Evolutionary conservation across 768 basidiomycete species (phyloP), one percentile per base, ranked within the genome.

Genomic region (Trametopsis cervina): DNA sequence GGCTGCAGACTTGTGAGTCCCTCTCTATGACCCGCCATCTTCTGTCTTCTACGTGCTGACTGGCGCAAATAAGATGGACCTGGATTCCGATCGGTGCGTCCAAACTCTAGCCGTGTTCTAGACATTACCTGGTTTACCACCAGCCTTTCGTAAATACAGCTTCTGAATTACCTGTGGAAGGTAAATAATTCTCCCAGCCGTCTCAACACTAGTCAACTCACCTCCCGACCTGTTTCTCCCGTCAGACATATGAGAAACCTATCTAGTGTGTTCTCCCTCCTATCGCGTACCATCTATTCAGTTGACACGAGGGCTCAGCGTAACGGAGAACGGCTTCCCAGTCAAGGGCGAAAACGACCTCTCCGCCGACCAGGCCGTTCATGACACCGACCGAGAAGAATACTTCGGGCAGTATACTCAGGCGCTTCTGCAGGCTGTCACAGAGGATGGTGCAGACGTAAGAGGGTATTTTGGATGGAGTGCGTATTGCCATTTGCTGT

Each of bases 251-350:
- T 57, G 53, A 63, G 13, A 59, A 58, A 39, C 69, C 69, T 0
- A 65, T 70, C 43, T 69, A 66, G 65, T 66, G 18, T 10, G 64
- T 40, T n/a, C n/a, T n/a, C n/a, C n/a, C 45, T 7, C 18, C 5
- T n/a, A n/a, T n/a, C n/a, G n/a, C n/a, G n/a, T n/a, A n/a, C n/a
- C n/a, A 33, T 17, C 4, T 13, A 15, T 9, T 42, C 26, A 23
- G 18, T 23, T 13, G 23, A n/a, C n/a, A 33, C 29, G 29, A 33
- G 29, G 15, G 29, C 17, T 12, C 21, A 68, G 66, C 47, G 65
- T 72, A 23, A 73, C 72, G 7, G 73, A 74, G 61, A 74, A 72
- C 49, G 73, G 72, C 11, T 72, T 73, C 54, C 61, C 67, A 7
- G 66, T 66, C 25, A 63, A 70, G 57, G 63, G 63, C 45, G 72